Base-by-base conservation (phyloP, 768 basidiomycete genomes). In the Pleurotus platypus region DNA sequence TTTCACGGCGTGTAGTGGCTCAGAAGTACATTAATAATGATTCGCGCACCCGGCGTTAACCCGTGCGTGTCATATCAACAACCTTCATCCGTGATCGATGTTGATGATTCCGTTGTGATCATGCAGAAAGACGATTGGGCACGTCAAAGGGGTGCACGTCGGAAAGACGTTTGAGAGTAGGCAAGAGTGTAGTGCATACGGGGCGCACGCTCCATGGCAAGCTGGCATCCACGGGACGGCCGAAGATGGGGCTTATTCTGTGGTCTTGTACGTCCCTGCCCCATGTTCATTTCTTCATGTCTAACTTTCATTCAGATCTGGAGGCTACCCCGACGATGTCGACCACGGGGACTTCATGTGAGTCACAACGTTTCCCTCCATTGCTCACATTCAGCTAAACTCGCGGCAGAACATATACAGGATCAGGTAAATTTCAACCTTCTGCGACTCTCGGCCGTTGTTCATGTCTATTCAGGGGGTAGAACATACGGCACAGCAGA, bases 311-410 rank as follows among this genome's bases (percentile, higher is more conserved):
- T 56, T 22, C 11, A 56, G 55, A 2, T 76, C 74, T 12, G 68
- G 70, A 4, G 69, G 71, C 2, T 78, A 80, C 46, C 70, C 71
- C 42, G 78, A 79, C 43, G 72, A 79, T 58, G 27, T 55, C 2
- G 78, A 78, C 50, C 48, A 69, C 0, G 77, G 78, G 6, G 69
- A 77, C 2, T 63, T 65, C 20, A 62, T 78, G 76, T 77, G 57
- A 53, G 72, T 66, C 39, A 8, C 26, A 24, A 16, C 48, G 20
- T 49, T 15, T 5, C 30, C 39, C 51, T 20, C n/a, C 45, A 18
- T 50, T 35, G 5, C 37, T 13, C 26, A 50, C 18, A 20, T 27
- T 26, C 47, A 35, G 4, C 20, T 57, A 7, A 56, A 4, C 13
- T 37, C 37, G 8, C 49, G 46, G n/a, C 38, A 78, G 76, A 20